A percentile compares a stretch with the other conserved stretches of the same genome.
Evolutionary conservation across 306 rosid genomes (phyloP).

Genomic region (Ammopiptanthus mongolicus): DNA sequence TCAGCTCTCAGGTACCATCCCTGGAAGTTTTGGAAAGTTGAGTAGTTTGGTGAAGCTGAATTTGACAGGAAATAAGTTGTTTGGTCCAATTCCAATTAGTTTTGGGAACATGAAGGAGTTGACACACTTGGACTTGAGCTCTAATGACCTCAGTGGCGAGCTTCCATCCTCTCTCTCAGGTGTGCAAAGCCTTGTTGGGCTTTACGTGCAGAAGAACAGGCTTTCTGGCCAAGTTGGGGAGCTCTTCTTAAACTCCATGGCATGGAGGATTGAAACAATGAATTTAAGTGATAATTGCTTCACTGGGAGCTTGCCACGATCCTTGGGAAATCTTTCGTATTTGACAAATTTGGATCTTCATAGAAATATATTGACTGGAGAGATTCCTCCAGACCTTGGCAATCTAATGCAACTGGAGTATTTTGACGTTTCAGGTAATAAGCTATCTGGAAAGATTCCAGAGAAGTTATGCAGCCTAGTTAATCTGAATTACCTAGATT

Average conservation of each 20-base stretch:
- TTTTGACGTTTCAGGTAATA: conserved; percentile 71
- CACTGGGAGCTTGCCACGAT: conserved; percentile 54
- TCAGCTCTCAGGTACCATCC: conserved; percentile 58
- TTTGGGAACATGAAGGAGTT: conserved; percentile 64
- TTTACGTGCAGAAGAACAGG: conserved; percentile 77
- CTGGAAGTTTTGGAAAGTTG: conserved; percentile 60
- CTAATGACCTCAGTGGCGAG: conserved; percentile 64
- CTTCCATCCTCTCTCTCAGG: conserved; percentile 73
- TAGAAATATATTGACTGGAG: conserved; percentile 56
- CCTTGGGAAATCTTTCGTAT: conserved; percentile 78
- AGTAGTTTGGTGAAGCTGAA: conserved; percentile 81
- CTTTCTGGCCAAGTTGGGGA: conserved; percentile 53
- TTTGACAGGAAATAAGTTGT: conserved; percentile 69
- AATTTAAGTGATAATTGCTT: conserved; percentile 70
- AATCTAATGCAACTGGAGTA: conserved; percentile 71
- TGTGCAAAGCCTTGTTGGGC: conserved; percentile 65
- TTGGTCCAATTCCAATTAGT: conserved; percentile 62
- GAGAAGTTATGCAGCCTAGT: conserved; percentile 65
- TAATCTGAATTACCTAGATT: conserved; percentile 57
- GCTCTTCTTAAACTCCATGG: conserved; percentile 58
- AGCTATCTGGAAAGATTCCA: conserved; percentile 68
- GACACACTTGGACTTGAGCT: conserved; percentile 67
- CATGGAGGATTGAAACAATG: conserved; percentile 89
- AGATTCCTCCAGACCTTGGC: conserved; percentile 80
- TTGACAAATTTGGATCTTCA: conserved; percentile 83